Percentiles rank a stretch among this genome's conserved stretches.
These are phyloP conservation scores for Candida gorgasii DNA, from an alignment of 805 yeast species.

Conservation along the genomic window DNA sequence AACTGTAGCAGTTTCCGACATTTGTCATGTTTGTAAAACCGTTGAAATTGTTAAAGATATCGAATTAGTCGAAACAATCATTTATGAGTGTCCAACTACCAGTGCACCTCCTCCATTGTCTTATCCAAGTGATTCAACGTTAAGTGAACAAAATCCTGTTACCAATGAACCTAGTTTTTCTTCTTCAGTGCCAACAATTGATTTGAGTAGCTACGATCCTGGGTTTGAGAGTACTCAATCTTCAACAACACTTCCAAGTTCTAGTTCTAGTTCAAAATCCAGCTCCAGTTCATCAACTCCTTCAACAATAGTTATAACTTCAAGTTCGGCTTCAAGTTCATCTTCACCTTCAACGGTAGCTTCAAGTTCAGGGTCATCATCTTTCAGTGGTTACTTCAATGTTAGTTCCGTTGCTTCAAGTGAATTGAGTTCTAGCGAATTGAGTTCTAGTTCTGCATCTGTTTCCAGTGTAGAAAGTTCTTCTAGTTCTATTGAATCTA, in stretches of 20 bases:
- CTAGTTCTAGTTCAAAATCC: neutral
- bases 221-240: neutral
- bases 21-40: conserved; percentile 9
- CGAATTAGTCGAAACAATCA: conserved; percentile 24
- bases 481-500: neutral
- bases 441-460: neutral
- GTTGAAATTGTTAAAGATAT: conserved; percentile 3
- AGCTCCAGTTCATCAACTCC: conserved; percentile 2
- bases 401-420: neutral
- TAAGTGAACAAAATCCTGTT: conserved; percentile 27
- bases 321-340: neutral
- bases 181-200: conserved; percentile 24
- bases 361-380: neutral
- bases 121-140: conserved; percentile 13
- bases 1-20: neutral
- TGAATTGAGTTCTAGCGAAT: neutral
- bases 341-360: neutral
- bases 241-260: neutral
- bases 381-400: conserved; percentile 5
- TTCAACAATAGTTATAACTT: conserved; percentile 1
- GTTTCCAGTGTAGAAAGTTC: neutral
- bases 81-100: conserved; percentile 23
- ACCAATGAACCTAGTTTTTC: conserved; percentile 23
- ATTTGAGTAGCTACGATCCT: conserved; percentile 3
- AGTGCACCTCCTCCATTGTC: conserved; percentile 18